Conservation (phyloP, 345 rosid genomes). For the Syzygium jambos region DNA sequence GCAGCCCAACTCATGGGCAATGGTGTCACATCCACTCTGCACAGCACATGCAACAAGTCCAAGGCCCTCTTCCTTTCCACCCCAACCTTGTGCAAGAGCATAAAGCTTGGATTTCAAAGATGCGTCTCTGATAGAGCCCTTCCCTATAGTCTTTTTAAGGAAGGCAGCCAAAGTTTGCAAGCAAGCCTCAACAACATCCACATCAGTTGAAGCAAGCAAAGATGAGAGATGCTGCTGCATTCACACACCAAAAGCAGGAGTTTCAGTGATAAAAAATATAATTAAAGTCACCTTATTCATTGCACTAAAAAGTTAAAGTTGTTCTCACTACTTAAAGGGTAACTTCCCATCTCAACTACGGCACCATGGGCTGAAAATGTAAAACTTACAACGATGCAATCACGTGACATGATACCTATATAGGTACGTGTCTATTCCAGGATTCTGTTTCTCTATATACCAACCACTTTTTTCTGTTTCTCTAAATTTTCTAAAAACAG, state of each 20-base stretch:
- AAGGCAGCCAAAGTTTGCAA: constrained; percentile 83
- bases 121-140: constrained; percentile 66
- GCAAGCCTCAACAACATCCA: constrained; percentile 91
- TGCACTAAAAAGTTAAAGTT: not conserved
- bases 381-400: not conserved
- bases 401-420: not conserved
- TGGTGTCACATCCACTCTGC: constrained; percentile 51
- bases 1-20: constrained; percentile 74
- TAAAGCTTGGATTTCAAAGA: constrained; percentile 73
- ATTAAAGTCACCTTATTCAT: not conserved
- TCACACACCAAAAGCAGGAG: constrained; percentile 11
- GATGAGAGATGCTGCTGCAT: constrained; percentile 93
- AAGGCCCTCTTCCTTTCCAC: constrained; percentile 97
- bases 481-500: not conserved
- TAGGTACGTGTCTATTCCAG: not conserved
- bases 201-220: constrained; percentile 90
- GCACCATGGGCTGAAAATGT: not conserved
- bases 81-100: constrained; percentile 99
- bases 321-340: not conserved
- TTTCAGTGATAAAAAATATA: not conserved
- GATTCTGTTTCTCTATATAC: not conserved
- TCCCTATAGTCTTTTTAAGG: constrained; percentile 77
- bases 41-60: constrained; percentile 75
- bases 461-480: not conserved
- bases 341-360: not conserved